Conservation (phyloP, 129 eudicot genomes). For the Glebionis coronaria region DNA sequence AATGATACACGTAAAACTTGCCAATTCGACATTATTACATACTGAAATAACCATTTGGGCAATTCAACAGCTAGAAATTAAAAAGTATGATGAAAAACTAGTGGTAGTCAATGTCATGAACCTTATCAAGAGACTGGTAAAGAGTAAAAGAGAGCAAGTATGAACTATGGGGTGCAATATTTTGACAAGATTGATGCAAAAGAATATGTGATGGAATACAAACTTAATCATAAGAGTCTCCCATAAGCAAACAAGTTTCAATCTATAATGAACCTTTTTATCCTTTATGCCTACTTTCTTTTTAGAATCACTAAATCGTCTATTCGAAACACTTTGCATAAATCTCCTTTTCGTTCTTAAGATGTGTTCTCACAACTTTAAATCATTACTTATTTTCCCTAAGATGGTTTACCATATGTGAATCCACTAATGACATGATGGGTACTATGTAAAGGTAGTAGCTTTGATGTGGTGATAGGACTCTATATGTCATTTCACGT, state of each 20-base stretch:
- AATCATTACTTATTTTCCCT: slow-evolving; percentile 18
- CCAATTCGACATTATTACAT: background rate
- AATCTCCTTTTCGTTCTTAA: slow-evolving; percentile 26
- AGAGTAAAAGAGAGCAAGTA: slow-evolving; percentile 13
- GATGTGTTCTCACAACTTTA: slow-evolving; percentile 40
- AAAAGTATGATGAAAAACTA: slow-evolving; percentile 7
- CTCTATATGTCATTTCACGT: slow-evolving; percentile 13
- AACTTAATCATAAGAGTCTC: slow-evolving; percentile 34
- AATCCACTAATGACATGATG: slow-evolving; percentile 26
- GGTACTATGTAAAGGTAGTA: slow-evolving; percentile 14
- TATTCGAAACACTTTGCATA: slow-evolving; percentile 25
- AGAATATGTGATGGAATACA: slow-evolving; percentile 19
- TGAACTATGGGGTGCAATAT: slow-evolving; percentile 29
- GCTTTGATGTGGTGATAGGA: background rate
- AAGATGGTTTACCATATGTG: slow-evolving; percentile 27
- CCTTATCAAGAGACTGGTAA: slow-evolving; percentile 33
- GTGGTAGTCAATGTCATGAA: slow-evolving; percentile 32
- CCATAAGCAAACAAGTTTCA: slow-evolving; percentile 29
- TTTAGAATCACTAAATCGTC: slow-evolving; percentile 20
- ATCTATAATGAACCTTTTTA: slow-evolving; percentile 29
- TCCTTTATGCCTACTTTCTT: slow-evolving; percentile 37
- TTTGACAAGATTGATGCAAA: slow-evolving; percentile 24
- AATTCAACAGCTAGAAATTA: slow-evolving; percentile 5
- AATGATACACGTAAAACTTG: background rate
- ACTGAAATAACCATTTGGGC: background rate